phyloP scores from a whole-genome alignment of 2,329 filamentous ascomycete genomes.

The Talaromyces amestolkiae region DNA sequence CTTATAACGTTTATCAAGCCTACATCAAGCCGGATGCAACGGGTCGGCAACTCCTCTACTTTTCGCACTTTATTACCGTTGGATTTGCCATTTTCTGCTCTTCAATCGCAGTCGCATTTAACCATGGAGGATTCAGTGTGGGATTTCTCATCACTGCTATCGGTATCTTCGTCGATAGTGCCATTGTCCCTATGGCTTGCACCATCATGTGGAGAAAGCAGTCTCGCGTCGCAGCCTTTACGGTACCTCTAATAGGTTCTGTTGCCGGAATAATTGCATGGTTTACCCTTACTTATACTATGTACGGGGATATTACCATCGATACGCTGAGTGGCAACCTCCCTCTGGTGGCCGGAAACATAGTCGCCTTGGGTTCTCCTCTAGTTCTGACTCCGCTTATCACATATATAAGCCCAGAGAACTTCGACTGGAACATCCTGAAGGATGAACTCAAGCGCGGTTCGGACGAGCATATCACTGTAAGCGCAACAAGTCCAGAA shows the following conservation, averaged over 20 bases:
- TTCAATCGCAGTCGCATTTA: constrained; percentile 47
- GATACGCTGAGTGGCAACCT: constrained; percentile 3
- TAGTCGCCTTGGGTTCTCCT: background rate
- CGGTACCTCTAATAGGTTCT: constrained; percentile 41
- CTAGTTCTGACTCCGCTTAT: background rate
- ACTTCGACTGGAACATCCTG: background rate
- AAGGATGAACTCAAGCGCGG: background rate
- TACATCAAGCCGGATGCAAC: constrained; percentile 50
- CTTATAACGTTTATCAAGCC: constrained; percentile 52
- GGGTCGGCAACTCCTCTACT: constrained; percentile 42
- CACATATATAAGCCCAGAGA: background rate
- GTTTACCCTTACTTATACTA: constrained; percentile 41
- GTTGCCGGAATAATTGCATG: constrained; percentile 45
- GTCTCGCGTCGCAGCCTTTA: constrained; percentile 45
- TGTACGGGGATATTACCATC: constrained; percentile 44
- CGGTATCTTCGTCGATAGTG: constrained; percentile 43
- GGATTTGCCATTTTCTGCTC: constrained; percentile 51
- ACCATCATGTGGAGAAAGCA: constrained; percentile 49
- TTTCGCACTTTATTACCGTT: constrained; percentile 50
- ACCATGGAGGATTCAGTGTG: constrained; percentile 51
- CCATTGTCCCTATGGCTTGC: constrained; percentile 47
- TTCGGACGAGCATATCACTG: background rate
- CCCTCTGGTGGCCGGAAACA: background rate
- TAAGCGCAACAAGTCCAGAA: background rate
- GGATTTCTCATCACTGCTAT: constrained; percentile 48